Conservation (phyloP, 2,329 filamentous ascomycete genomes). For the Chrysoporthe puriensis region DNA sequence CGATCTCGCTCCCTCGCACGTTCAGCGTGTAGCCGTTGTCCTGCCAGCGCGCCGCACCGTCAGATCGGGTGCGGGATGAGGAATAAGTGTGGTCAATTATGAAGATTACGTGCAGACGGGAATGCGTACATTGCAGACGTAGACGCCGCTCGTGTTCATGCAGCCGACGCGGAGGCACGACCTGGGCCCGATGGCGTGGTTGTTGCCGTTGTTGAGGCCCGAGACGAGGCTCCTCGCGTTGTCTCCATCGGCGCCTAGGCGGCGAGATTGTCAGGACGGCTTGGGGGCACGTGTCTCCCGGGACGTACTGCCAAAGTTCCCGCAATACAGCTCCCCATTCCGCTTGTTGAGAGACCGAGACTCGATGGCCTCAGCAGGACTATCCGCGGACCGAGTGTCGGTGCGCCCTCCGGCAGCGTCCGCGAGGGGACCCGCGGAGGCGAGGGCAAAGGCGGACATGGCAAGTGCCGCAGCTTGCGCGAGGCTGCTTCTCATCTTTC, state of each 20-base stretch:
- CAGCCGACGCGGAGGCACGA: neutral
- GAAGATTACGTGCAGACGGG: neutral
- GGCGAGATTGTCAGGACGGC: neutral
- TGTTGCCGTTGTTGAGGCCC: neutral
- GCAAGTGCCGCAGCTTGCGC: neutral
- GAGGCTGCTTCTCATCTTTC: neutral
- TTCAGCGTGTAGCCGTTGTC: neutral
- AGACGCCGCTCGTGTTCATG: constrained; percentile 8
- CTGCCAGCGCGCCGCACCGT: neutral
- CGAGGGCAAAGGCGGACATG: neutral
- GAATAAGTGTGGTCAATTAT: too few relatives aligned
- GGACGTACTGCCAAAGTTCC: neutral
- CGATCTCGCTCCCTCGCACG: neutral
- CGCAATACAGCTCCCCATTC: constrained; percentile 1
- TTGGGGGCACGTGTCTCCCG: neutral
- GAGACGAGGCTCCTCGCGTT: neutral
- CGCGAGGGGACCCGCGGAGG: neutral
- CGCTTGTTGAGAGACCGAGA: neutral
- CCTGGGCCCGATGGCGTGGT: neutral
- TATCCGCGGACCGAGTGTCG: too few relatives aligned
- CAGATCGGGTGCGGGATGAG: neutral
- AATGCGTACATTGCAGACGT: constrained; percentile 6
- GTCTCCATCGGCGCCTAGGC: neutral
- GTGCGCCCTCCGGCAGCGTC: neutral
- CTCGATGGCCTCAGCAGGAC: neutral